Conservation (phyloP, 163 green algal genomes). For the Scenedesmus sp. region DNA sequence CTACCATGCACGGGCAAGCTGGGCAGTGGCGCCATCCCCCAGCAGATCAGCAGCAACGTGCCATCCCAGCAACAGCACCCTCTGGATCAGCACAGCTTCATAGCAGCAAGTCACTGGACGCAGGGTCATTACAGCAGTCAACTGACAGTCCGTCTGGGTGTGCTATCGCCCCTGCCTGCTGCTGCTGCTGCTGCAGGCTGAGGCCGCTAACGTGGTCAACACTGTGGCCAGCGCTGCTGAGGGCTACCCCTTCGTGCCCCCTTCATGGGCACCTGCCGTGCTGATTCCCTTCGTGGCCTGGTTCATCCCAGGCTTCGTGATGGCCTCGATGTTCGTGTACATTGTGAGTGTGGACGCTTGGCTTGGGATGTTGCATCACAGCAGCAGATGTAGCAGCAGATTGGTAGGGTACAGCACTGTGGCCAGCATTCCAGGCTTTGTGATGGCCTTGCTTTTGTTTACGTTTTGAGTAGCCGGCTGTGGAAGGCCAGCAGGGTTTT, state of each 20-base stretch:
- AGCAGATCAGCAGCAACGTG: not conserved
- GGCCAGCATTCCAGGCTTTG: too few species aligned
- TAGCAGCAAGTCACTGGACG: not conserved
- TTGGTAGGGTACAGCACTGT: not conserved
- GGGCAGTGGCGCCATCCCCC: not conserved
- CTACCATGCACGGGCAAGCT: not conserved
- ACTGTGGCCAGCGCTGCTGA: conserved; percentile 63
- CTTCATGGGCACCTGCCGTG: conserved; percentile 65
- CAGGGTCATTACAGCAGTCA: not conserved
- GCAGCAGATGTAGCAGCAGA: not conserved
- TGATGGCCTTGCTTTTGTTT: not conserved
- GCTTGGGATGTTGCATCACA: not conserved
- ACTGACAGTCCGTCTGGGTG: too few species aligned
- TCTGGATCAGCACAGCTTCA: not conserved
- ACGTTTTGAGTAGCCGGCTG: too few species aligned
- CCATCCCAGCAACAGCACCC: not conserved
- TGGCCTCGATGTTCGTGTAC: conserved; percentile 58
- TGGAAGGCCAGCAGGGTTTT: too few species aligned
- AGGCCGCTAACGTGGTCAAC: conserved; percentile 69
- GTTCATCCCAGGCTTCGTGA: conserved; percentile 66
- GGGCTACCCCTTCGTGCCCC: conserved; percentile 76
- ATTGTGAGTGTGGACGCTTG: not conserved
- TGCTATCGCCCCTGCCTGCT: not conserved
- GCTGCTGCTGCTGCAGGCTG: conserved; percentile 54
- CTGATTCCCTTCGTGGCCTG: conserved; percentile 66